phyloP scores from a whole-genome alignment of 1,139 yeast genomes.

The Pichia sp. region DNA sequence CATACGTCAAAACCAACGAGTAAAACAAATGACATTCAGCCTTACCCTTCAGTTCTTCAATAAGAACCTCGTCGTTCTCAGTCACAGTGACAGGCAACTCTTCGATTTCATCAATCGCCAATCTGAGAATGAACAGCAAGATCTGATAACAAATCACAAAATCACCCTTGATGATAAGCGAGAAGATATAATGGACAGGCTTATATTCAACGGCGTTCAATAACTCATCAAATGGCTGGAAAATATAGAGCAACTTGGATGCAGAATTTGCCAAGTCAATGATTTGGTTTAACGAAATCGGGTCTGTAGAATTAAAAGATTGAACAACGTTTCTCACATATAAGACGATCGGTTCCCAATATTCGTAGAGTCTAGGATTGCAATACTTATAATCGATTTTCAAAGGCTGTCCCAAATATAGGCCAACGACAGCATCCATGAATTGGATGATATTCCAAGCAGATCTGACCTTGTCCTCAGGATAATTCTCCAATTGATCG shows the following conservation, averaged over 20 bases:
- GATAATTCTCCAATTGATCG: constrained; percentile 6
- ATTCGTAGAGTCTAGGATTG: constrained; percentile 13
- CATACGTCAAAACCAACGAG: constrained; percentile 7
- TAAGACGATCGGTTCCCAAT: constrained; percentile 8
- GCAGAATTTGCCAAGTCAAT: constrained; percentile 13
- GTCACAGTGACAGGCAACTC: constrained; percentile 3
- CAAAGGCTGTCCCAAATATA: constrained; percentile 21
- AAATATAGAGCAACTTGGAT: constrained; percentile 8
- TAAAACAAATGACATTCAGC: constrained; percentile 10
- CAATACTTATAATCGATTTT: constrained; percentile 23
- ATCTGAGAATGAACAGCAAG: constrained; percentile 8
- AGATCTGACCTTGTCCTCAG: constrained; percentile 9
- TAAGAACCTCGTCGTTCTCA: constrained; percentile 1
- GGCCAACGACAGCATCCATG: constrained; percentile 21
- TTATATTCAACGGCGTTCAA: constrained; percentile 1
- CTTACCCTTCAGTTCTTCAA: constrained; percentile 10
- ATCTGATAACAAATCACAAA: constrained; percentile 8
- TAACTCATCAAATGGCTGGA: constrained; percentile 17
- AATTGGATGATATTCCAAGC: constrained; percentile 21
- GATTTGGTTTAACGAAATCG: constrained; percentile 20
- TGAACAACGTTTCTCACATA: constrained; percentile 16
- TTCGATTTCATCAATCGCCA: constrained; percentile 10
- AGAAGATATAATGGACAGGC: constrained; percentile 1
- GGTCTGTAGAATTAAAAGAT: constrained; percentile 15
- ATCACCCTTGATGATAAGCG: constrained; percentile 7